Evolutionary conservation across 495 filamentous ascomycete genomes (phyloP), one percentile per base, ranked within the genome.

Genomic region (Choiromyces venosus): DNA sequence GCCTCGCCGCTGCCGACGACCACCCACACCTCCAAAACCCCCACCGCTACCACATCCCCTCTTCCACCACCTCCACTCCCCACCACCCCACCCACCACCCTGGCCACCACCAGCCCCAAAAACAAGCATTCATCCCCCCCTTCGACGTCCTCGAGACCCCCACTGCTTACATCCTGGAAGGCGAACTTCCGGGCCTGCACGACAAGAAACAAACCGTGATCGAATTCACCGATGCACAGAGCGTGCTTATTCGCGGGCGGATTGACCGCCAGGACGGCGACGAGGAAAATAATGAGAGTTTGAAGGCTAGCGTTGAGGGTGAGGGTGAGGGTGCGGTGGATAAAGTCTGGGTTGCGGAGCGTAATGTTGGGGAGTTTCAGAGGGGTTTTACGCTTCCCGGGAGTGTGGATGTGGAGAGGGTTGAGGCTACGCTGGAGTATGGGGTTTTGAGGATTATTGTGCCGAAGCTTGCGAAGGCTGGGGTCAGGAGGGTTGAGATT

Each of bases 181-280:
- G 93, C 78, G 94, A 97, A 82, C 87, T 97, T 0, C 93, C 94
- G 0, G 94, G 94, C 52, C 86, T 93, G 66, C 65, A 40, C 36
- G 87, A 91, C 67, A 91, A 92, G 80, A 87, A 90, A 72, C 86
- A 96, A 78, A 83, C 97, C 74, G 84, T 88, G 69, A 91, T 97
- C 78, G 92, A 96, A 82, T 97, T 97, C 86, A 88, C 87, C 67
- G 94, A 97, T 80, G 83, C 86, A 6, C 86, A 91, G 68, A 97
- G 91, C 19, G 84, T 98, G 6, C 85, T 88, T 67, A 87, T 97
- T 81, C 86, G 86, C 69, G 94, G 94, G 64, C 88, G 83, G 66
- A 85, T 87, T 37, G 90, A 92, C 79, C 87, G 87, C 74, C 82
- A 81, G 52, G 87, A 89, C 81, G 82, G 83, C 61, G 80, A 82